Base-by-base conservation (phyloP, 2,329 filamentous ascomycete genomes). In the Ustulina deusta region DNA sequence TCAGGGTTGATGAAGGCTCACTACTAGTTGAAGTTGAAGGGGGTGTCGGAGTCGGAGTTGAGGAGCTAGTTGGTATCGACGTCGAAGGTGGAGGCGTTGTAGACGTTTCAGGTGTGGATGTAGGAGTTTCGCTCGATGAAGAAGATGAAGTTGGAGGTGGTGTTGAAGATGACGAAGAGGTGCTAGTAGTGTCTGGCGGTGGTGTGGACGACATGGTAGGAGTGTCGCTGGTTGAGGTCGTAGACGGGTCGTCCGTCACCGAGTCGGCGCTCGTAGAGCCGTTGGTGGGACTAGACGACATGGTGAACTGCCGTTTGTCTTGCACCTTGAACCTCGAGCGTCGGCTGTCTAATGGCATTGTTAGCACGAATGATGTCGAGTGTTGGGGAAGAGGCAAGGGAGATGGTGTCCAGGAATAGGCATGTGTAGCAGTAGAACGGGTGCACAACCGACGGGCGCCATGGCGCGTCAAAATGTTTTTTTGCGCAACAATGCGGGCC, bases 301-400 rank as follows among this genome's bases (percentile, higher is more conserved):
- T 82, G 73, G 70, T 76, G 69, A 76, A 74, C 69, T 61, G 63
- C 61, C 69, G 73, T 20, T 52, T 61, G 49, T 58, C 61, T 57
- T 42, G 69, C 51, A 71, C 70, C 62, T 63, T 68, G 49, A 72
- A 72, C 66, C 65, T 68, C 3, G 61, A 66, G 46, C 60, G 69
- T 66, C 76, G 78, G 66, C 78, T 81, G 64, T 62, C 63, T 61
- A 63, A 67, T 55, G 76, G 72, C 58, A 77, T 68, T 74, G 75
- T 82, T 75, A 82, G 80, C 73, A 73, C 64, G 56, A 36, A 65
- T 54, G 38, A 20, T 25, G n/a, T 27, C 6, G 32, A 46, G 20
- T 5, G 29, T 56, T 20, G 17, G 22, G 49, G 17, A n/a, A 34
- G 20, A 46, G 20, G n/a, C 22, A 62, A 61, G 34, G n/a, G 13